Conservation (phyloP, 192 early-diverging fungal species). For the Dispira simplex region DNA sequence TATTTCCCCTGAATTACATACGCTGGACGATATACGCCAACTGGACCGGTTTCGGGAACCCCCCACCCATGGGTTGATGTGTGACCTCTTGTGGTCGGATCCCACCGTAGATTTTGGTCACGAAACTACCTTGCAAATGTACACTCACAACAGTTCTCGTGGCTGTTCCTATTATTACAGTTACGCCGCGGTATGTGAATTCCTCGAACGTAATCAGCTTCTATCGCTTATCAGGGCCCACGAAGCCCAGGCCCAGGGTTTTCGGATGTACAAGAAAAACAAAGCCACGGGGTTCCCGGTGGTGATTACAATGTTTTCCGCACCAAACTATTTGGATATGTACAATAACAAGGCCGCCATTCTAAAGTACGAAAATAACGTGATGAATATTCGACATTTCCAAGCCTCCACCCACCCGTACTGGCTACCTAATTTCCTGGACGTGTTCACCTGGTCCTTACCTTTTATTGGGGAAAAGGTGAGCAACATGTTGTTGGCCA, state of each 20-base stretch:
- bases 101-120: constrained; percentile 87
- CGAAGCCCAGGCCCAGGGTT: constrained; percentile 27
- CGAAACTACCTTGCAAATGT: constrained; percentile 58
- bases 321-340: constrained; percentile 24
- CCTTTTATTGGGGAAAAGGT: constrained; percentile 93
- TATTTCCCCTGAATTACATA: constrained; percentile 19
- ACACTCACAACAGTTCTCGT: constrained; percentile 74
- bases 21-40: constrained; percentile 17
- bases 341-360: constrained; percentile 47
- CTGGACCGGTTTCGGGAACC: constrained; percentile 87
- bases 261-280: constrained; percentile 16
- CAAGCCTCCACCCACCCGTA: constrained; percentile 81
- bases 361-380: constrained; percentile 91
- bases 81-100: constrained; percentile 86
- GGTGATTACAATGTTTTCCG: constrained; percentile 25
- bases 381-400: constrained; percentile 88
- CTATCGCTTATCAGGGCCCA: constrained; percentile 24
- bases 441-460: constrained; percentile 86
- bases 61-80: constrained; percentile 85
- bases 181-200: constrained; percentile 19
- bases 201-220: constrained; percentile 22
- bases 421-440: constrained; percentile 94
- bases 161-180: constrained; percentile 86
- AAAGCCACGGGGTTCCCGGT: constrained; percentile 79
- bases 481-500: constrained; percentile 81